Evolutionary conservation across 2,329 filamentous ascomycete species (phyloP).

Genomic region (Gliomastix tumulicola): DNA sequence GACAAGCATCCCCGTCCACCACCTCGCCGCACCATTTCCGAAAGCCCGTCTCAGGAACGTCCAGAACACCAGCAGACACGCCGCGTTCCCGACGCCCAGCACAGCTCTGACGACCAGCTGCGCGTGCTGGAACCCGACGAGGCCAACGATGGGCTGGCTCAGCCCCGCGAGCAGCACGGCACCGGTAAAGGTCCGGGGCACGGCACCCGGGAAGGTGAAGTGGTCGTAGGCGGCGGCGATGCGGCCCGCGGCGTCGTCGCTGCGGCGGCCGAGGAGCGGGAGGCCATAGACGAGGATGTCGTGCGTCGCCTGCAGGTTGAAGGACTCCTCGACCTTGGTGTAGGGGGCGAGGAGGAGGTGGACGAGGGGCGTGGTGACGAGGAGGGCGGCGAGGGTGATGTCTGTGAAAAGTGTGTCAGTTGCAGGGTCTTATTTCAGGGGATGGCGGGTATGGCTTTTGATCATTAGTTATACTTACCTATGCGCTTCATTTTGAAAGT

Average conservation of each 20-base stretch:
- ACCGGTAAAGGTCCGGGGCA: constrained; percentile 86
- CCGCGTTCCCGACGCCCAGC: constrained; percentile 70
- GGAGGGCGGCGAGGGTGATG: constrained; percentile 13
- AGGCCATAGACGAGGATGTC: constrained; percentile 81
- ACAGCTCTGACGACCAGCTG: constrained; percentile 65
- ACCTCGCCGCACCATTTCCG: constrained; percentile 61
- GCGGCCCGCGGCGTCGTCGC: constrained; percentile 39
- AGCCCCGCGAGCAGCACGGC: constrained; percentile 68
- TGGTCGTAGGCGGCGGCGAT: constrained; percentile 74
- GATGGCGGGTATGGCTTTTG: too few species aligned
- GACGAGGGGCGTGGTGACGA: constrained; percentile 52
- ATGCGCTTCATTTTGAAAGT: too few species aligned
- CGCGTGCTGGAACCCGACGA: constrained; percentile 48
- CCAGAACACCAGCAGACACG: constrained; percentile 59
- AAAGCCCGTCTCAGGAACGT: constrained; percentile 57
- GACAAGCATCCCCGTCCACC: constrained; percentile 73
- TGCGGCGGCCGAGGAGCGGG: constrained; percentile 35
- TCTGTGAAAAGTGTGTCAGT: constrained; percentile 16
- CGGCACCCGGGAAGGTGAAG: constrained; percentile 80
- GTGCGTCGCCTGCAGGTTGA: constrained; percentile 91
- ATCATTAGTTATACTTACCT: too few species aligned
- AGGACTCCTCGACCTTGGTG: constrained; percentile 98
- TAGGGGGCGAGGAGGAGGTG: constrained; percentile 75
- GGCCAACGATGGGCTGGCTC: constrained; percentile 56
- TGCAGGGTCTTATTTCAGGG: too few species aligned